Conservation (phyloP, 306 rosid species). For the Castanea mollissima region DNA sequence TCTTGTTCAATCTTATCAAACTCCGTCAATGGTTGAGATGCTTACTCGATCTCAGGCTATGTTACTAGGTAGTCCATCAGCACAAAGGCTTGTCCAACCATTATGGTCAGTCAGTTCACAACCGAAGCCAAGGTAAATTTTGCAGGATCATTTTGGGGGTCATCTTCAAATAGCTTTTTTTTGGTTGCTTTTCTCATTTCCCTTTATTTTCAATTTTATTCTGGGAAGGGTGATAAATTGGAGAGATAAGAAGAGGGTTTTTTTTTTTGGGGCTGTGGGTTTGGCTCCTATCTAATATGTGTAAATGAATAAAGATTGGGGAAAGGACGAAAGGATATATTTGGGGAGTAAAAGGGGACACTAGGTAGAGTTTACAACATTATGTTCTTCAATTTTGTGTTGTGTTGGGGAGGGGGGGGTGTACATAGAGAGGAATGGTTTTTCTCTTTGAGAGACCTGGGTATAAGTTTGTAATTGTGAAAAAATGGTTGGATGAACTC, state of each 20-base stretch:
- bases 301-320: slow-evolving; percentile 73
- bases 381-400: slow-evolving; percentile 36
- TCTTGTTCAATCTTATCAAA: slow-evolving; percentile 84
- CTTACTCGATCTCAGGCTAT: slow-evolving; percentile 91
- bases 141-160: slow-evolving; percentile 21
- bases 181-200: slow-evolving; percentile 38
- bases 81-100: slow-evolving; percentile 86
- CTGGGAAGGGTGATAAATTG: slow-evolving; percentile 42
- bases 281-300: slow-evolving; percentile 54
- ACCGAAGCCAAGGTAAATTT: slow-evolving; percentile 76
- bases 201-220: slow-evolving; percentile 14
- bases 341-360: slow-evolving; percentile 40
- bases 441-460: slow-evolving; percentile 51
- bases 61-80: slow-evolving; percentile 73
- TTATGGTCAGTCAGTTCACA: slow-evolving; percentile 55
- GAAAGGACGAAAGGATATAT: slow-evolving; percentile 48
- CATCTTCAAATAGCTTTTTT: slow-evolving; percentile 29
- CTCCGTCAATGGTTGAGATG: slow-evolving; percentile 97
- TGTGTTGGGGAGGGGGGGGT: slow-evolving; percentile 57
- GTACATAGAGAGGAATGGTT: slow-evolving; percentile 71
- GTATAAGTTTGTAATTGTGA: slow-evolving; percentile 54
- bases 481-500: slow-evolving; percentile 49
- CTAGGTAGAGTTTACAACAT: slow-evolving; percentile 48
- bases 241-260: slow-evolving; percentile 39
- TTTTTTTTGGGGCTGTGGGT: slow-evolving; percentile 48